Conservation (phyloP, 257 asterid species). For the Fraxinus americana region DNA sequence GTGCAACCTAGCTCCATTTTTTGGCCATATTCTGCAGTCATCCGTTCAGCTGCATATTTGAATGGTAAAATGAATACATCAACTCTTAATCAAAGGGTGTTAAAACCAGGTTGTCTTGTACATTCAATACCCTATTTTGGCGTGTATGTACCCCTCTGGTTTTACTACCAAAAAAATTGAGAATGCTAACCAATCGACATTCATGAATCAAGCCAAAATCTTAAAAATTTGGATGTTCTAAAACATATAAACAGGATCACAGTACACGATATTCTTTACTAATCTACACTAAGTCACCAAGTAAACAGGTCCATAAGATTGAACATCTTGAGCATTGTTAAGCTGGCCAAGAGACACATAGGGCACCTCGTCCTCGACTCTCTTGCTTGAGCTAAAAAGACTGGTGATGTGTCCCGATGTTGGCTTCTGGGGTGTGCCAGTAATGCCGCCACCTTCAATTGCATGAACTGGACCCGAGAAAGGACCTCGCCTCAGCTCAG, state of each 20-base stretch:
- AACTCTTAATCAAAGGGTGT: not conserved
- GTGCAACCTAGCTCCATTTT: not conserved
- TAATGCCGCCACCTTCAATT: conserved; percentile 1
- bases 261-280: not conserved
- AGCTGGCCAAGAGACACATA: conserved; percentile 58
- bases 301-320: conserved; percentile 74
- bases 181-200: conserved; percentile 13
- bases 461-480: conserved; percentile 57
- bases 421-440: conserved; percentile 34
- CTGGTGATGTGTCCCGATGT: conserved; percentile 60
- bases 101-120: not conserved
- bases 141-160: not conserved
- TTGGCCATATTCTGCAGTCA: not conserved
- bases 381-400: conserved; percentile 35
- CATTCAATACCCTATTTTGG: not conserved
- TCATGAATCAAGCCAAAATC: conserved; percentile 19
- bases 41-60: not conserved
- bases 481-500: conserved; percentile 38
- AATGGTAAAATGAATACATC: too few relatives aligned
- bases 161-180: not conserved
- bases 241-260: not conserved
- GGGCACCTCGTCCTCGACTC: conserved; percentile 50
- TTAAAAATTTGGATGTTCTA: not conserved
- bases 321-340: conserved; percentile 38
- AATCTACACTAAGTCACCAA: conserved; percentile 54